Percentiles rank a stretch among this genome's conserved stretches.
phyloP scores from a whole-genome alignment of 2,329 filamentous ascomycete genomes.

The Cercospora berteroae region DNA sequence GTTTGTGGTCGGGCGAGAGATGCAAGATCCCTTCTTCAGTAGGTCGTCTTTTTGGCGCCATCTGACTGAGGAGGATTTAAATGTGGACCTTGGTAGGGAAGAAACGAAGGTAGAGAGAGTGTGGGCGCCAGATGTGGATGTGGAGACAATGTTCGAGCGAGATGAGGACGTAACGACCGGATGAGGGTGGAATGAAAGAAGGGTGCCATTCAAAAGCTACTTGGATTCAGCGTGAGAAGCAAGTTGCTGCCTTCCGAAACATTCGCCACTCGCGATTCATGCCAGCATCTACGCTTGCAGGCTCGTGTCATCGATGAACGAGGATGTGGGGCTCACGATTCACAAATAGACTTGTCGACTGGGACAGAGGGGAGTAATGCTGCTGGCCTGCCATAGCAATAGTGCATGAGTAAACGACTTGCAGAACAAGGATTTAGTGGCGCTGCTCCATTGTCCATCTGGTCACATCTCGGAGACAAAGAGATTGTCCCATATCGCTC shows the following conservation, averaged over 20 bases:
- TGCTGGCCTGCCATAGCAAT: not conserved
- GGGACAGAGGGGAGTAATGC: not conserved
- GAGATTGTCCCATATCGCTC: not conserved
- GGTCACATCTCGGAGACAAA: not conserved
- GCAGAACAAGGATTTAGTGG: not conserved
- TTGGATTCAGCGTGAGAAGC: no score
- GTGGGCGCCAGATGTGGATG: accelerated
- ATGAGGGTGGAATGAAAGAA: no score
- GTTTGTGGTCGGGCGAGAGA: not conserved
- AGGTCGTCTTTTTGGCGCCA: not conserved
- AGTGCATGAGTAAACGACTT: not conserved
- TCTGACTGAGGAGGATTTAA: not conserved
- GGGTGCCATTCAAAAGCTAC: no score
- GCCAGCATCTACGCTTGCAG: not conserved
- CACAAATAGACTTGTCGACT: not conserved
- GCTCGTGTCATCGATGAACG: not conserved
- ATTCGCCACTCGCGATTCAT: not conserved
- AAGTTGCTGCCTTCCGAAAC: not conserved
- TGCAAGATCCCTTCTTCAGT: not conserved
- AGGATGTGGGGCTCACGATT: not conserved
- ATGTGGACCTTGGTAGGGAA: not conserved
- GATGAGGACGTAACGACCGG: no score
- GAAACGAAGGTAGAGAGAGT: not conserved
- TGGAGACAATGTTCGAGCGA: no score
- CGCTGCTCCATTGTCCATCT: not conserved